phyloP scores from a whole-genome alignment of 2,329 filamentous ascomycete species.

The Pseudonectria foliicola region DNA sequence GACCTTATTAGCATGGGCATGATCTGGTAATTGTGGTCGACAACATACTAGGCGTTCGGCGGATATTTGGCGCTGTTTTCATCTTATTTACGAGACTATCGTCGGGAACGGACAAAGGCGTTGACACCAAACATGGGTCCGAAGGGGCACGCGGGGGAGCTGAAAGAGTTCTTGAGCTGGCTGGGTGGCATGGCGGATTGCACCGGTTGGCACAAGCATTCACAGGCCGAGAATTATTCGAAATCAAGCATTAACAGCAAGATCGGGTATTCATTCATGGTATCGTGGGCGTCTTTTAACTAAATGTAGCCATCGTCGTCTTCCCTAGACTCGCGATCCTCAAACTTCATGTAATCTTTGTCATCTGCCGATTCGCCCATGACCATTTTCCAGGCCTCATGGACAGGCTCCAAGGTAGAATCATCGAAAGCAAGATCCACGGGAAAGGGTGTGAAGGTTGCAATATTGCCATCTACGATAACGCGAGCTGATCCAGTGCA shows the following conservation, averaged over 20 bases:
- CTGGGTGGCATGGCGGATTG: no score
- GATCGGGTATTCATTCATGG: slow-evolving; percentile 2
- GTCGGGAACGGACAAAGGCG: no score
- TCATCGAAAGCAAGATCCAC: slow-evolving; percentile 72
- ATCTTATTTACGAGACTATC: no score
- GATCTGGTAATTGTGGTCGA: no score
- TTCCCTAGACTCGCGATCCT: slow-evolving; percentile 58
- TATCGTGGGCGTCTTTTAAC: slow-evolving; percentile 2
- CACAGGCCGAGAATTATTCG: no score
- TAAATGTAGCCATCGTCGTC: slow-evolving; percentile 49
- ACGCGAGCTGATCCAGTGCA: slow-evolving; percentile 21
- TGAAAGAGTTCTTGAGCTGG: no score
- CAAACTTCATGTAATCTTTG: slow-evolving; percentile 66
- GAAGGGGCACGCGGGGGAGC: no score
- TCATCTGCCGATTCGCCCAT: slow-evolving; percentile 42
- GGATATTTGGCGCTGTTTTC: no score
- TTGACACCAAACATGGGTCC: background rate
- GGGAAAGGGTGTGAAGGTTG: slow-evolving; percentile 51
- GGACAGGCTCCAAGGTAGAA: slow-evolving; percentile 56
- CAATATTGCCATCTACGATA: slow-evolving; percentile 33
- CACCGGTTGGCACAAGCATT: no score
- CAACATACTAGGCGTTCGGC: no score
- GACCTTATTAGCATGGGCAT: no score
- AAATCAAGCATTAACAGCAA: no score
- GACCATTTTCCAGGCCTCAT: slow-evolving; percentile 61